These are phyloP conservation scores for Athelia sp. DNA, from an alignment of 1,284 basidiomycete genomes.

Conservation along the genomic window DNA sequence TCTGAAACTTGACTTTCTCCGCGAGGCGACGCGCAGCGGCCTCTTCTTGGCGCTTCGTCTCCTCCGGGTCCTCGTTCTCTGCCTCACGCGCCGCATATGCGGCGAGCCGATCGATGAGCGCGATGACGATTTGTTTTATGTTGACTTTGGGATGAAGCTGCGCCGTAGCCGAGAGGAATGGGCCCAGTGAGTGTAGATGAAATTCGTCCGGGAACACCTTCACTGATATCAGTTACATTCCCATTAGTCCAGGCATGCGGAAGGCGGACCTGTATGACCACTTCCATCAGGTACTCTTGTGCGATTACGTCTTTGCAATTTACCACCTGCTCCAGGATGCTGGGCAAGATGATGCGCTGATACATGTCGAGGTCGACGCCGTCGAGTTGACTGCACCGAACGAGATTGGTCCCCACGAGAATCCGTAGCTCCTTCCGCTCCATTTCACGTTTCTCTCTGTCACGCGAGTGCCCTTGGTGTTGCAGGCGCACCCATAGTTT, in stretches of 20 bases:
- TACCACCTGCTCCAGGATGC: slow-evolving; percentile 91
- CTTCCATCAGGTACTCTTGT: slow-evolving; percentile 97
- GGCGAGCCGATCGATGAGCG: slow-evolving; percentile 91
- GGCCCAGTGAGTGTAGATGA: slow-evolving; percentile 87
- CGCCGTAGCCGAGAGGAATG: slow-evolving; percentile 90
- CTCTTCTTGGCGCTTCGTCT: slow-evolving; percentile 86
- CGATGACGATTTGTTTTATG: slow-evolving; percentile 95
- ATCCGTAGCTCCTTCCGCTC: slow-evolving; percentile 91
- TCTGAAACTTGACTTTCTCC: slow-evolving; percentile 78
- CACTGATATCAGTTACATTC: neutral
- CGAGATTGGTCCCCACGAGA: slow-evolving; percentile 92
- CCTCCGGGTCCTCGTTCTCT: slow-evolving; percentile 89
- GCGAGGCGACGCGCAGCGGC: slow-evolving; percentile 82
- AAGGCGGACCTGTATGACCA: slow-evolving; percentile 83
- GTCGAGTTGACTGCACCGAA: slow-evolving; percentile 87
- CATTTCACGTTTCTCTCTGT: slow-evolving; percentile 92
- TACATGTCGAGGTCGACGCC: slow-evolving; percentile 93
- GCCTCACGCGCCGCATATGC: slow-evolving; percentile 92
- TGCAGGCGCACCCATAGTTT: slow-evolving; percentile 97
- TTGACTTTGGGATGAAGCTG: slow-evolving; percentile 94
- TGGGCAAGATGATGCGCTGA: slow-evolving; percentile 77
- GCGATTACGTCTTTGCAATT: slow-evolving; percentile 97
- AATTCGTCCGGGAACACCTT: slow-evolving; percentile 97
- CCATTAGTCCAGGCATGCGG: no score
- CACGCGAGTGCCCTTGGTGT: slow-evolving; percentile 92